These are phyloP conservation scores for Endoconidiophora laricicola DNA, from an alignment of 2,329 filamentous ascomycete species.

Conservation along the genomic window DNA sequence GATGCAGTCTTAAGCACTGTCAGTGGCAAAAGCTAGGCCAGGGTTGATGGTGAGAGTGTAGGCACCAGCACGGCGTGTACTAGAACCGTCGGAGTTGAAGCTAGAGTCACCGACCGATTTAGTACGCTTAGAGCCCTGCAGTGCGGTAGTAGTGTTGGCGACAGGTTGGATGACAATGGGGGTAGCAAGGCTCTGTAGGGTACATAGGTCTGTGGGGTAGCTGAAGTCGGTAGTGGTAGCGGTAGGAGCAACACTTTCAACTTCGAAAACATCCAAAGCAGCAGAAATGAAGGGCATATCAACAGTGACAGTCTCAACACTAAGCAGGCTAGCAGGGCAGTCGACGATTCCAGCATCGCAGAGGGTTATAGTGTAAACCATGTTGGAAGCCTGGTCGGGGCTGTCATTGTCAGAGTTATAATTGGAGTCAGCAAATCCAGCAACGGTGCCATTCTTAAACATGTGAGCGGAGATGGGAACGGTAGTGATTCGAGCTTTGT, in stretches of 20 bases:
- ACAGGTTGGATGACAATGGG: constrained; percentile 4
- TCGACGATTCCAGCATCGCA: constrained; percentile 24
- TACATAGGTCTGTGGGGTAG: constrained; percentile 7
- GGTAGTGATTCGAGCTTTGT: not conserved
- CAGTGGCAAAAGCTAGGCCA: no score
- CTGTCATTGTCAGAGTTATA: not conserved
- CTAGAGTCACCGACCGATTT: no score
- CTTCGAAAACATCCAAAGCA: not conserved
- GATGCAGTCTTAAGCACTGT: no score
- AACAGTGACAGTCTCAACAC: constrained; percentile 18
- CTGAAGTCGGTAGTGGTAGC: not conserved
- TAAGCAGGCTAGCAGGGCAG: constrained; percentile 24
- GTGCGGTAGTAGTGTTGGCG: no score
- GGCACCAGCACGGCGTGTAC: no score
- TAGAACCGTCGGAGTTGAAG: no score
- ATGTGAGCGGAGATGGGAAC: not conserved
- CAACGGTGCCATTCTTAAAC: not conserved
- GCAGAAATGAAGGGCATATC: not conserved
- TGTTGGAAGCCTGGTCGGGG: constrained; percentile 14
- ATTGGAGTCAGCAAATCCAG: not conserved
- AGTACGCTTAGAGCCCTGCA: no score
- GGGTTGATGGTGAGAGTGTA: no score
- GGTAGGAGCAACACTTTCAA: not conserved
- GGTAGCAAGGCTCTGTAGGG: constrained; percentile 1
- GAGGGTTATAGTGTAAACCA: constrained; percentile 20